A percentile compares a stretch with the other conserved stretches of the same genome.
These are phyloP conservation scores for Metarhizium sp. DNA, from an alignment of 2,329 filamentous ascomycete species.

Conservation along the genomic window DNA sequence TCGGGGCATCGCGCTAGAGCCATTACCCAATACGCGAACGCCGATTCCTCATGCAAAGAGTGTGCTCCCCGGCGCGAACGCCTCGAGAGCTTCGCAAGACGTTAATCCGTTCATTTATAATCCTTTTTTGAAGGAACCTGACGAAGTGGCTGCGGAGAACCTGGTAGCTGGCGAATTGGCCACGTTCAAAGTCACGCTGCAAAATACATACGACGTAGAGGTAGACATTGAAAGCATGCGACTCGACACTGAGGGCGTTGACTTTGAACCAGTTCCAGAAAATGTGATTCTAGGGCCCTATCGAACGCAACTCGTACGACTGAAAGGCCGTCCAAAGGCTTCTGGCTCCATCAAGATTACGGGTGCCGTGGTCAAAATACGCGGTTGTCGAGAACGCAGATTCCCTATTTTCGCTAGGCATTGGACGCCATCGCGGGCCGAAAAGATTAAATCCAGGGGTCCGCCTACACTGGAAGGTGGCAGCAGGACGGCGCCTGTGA, in stretches of 20 bases:
- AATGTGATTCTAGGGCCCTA: constrained; percentile 69
- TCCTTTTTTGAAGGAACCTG: constrained; percentile 66
- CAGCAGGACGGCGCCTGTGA: constrained; percentile 24
- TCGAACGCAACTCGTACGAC: constrained; percentile 66
- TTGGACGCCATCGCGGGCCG: constrained; percentile 61
- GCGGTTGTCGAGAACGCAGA: constrained; percentile 69
- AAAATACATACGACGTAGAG: constrained; percentile 92
- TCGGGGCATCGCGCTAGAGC: constrained; percentile 62
- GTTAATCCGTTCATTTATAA: constrained; percentile 92
- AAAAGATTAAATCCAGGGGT: constrained; percentile 71
- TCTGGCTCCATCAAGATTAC: constrained; percentile 63
- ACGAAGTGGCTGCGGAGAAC: constrained; percentile 53
- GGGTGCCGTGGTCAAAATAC: constrained; percentile 71
- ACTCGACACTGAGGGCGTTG: constrained; percentile 63
- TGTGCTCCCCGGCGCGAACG: constrained; percentile 40
- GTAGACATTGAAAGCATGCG: constrained; percentile 77
- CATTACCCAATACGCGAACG: constrained; percentile 46
- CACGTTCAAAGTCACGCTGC: constrained; percentile 72
- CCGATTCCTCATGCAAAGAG: constrained; percentile 57
- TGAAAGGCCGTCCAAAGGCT: constrained; percentile 58
- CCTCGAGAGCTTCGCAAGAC: constrained; percentile 45
- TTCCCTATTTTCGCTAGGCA: constrained; percentile 76
- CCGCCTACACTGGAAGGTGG: constrained; percentile 45
- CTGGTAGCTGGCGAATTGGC: constrained; percentile 72
- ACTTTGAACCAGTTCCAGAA: constrained; percentile 58